phyloP scores from a whole-genome alignment of 768 basidiomycete species.

The Lactarius deliciosus region DNA sequence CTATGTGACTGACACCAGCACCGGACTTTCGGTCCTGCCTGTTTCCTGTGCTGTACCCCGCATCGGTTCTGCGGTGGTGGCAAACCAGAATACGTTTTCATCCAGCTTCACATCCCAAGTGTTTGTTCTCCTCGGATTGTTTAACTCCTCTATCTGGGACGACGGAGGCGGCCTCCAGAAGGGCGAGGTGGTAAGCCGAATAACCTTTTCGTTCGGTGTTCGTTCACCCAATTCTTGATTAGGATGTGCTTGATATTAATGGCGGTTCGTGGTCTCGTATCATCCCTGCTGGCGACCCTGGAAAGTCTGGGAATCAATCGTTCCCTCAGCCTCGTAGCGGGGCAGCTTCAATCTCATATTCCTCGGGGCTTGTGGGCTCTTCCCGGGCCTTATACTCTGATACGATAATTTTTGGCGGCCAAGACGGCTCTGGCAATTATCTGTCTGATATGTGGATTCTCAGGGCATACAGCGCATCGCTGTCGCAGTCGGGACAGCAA shows the following conservation, averaged over 20 bases:
- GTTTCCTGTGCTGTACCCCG: constrained; percentile 61
- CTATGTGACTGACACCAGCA: constrained; percentile 63
- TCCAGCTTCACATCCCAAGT: constrained; percentile 61
- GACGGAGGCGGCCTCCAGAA: constrained; percentile 58
- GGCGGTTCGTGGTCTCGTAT: constrained; percentile 70
- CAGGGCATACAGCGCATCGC: constrained; percentile 62
- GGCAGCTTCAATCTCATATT: constrained; percentile 60
- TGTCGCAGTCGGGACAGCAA: constrained; percentile 51
- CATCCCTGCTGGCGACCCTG: constrained; percentile 75
- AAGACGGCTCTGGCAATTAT: constrained; percentile 62
- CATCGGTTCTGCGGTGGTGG: constrained; percentile 55
- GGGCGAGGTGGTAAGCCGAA: constrained; percentile 69
- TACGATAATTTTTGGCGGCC: constrained; percentile 77
- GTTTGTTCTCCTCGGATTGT: constrained; percentile 67
- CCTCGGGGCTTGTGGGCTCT: constrained; percentile 54
- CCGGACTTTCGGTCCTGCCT: constrained; percentile 42
- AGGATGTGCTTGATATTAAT: constrained; percentile 63
- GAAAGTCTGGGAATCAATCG: constrained; percentile 42
- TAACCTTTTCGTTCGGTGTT: not conserved
- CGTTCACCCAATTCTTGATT: constrained; percentile 9
- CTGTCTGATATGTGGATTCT: constrained; percentile 78
- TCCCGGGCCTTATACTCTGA: constrained; percentile 54
- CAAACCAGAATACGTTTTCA: constrained; percentile 58
- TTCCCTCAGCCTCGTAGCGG: constrained; percentile 73
- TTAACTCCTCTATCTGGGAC: constrained; percentile 63